phyloP scores from a whole-genome alignment of 306 rosid genomes.

The Coriaria nepalensis region DNA sequence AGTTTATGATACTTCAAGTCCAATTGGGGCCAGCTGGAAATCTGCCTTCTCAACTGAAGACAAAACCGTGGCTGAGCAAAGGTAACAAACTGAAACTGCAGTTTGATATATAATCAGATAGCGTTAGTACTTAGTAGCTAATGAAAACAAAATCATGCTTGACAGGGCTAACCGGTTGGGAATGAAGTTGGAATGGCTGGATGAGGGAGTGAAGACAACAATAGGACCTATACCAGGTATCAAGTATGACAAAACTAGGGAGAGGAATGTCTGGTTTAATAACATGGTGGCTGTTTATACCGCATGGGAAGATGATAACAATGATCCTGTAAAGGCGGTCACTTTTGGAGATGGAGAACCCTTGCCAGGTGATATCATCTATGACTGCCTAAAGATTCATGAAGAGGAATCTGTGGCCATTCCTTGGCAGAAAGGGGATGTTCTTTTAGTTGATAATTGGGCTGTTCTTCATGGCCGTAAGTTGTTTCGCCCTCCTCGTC shows the following conservation, averaged over 20 bases:
- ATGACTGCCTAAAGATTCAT: constrained; percentile 48
- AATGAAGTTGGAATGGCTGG: constrained; percentile 76
- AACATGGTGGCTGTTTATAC: constrained; percentile 86
- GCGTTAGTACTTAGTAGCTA: too few species aligned
- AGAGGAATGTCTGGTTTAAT: constrained; percentile 73
- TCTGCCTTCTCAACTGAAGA: constrained; percentile 75
- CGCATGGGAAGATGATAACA: constrained; percentile 37
- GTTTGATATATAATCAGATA: too few species aligned
- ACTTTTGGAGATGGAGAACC: constrained; percentile 72
- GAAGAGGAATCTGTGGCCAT: constrained; percentile 68
- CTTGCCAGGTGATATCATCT: constrained; percentile 40
- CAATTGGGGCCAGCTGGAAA: constrained; percentile 90
- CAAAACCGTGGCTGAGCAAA: constrained; percentile 61
- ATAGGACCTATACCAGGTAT: constrained; percentile 82
- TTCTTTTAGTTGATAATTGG: constrained; percentile 66
- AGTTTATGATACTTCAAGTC: constrained; percentile 61
- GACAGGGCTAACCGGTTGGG: constrained; percentile 68
- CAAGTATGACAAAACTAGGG: constrained; percentile 38
- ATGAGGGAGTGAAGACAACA: constrained; percentile 53
- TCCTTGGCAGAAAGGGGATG: constrained; percentile 60
- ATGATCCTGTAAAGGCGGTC: constrained; percentile 69
- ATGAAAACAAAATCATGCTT: not conserved
- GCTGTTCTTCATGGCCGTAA: constrained; percentile 72
- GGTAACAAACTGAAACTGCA: constrained; percentile 20
- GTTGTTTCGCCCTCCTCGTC: constrained; percentile 58